Conservation (phyloP, 495 filamentous ascomycete species). For the Penicillium atrosanguineum region DNA sequence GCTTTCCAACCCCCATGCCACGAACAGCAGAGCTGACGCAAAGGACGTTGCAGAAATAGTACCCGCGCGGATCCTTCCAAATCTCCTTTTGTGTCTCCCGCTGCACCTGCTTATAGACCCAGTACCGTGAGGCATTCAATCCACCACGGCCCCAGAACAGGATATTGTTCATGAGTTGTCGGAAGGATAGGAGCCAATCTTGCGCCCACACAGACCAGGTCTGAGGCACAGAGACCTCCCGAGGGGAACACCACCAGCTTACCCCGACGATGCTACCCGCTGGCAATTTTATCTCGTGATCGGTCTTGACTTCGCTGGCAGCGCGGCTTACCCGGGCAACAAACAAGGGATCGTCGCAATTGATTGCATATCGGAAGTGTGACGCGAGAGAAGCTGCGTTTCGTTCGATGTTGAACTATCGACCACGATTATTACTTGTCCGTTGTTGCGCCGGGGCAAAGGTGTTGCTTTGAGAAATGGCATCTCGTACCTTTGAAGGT, state of each 20-base stretch:
- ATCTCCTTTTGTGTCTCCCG: conserved; percentile 33
- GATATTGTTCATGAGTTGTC: conserved; percentile 61
- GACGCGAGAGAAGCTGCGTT: conserved; percentile 62
- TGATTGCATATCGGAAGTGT: conserved; percentile 61
- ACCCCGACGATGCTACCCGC: conserved; percentile 53
- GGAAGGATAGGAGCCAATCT: conserved; percentile 56
- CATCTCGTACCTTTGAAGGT: conserved; percentile 46
- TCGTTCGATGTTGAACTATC: conserved; percentile 52
- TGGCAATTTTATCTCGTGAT: conserved; percentile 15
- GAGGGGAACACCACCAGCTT: conserved; percentile 62
- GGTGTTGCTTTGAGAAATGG: conserved; percentile 3
- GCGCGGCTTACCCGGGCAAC: conserved; percentile 49
- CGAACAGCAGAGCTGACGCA: conserved; percentile 59
- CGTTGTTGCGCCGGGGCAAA: not conserved
- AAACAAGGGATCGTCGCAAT: conserved; percentile 58
- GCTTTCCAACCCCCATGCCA: conserved; percentile 57
- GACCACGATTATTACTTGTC: conserved; percentile 2
- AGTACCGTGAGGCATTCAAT: conserved; percentile 60
- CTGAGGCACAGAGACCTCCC: conserved; percentile 30
- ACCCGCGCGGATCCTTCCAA: conserved; percentile 48
- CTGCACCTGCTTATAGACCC: conserved; percentile 50
- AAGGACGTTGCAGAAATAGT: conserved; percentile 71
- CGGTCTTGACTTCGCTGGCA: conserved; percentile 11
- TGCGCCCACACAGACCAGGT: conserved; percentile 57
- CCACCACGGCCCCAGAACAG: conserved; percentile 61